Evolutionary conservation across 2,329 filamentous ascomycete species (phyloP), one percentile per base, ranked within the genome.

Genomic region (Hysterium pulicare): DNA sequence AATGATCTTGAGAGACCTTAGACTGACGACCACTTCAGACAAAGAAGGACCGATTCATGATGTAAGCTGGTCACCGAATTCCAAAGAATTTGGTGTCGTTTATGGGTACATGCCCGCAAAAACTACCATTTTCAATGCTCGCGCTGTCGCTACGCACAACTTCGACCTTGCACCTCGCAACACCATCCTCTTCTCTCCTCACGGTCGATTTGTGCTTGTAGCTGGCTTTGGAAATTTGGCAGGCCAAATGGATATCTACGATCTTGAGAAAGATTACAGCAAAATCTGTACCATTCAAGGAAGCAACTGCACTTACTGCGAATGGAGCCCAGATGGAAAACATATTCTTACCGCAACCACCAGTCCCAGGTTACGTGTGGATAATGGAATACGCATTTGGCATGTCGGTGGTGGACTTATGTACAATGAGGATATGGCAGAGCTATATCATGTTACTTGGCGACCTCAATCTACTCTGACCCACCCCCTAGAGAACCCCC

Each of bases 51-150:
- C 93, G 4, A 96, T 97, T 58, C 91, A 97, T 68, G 93, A 98
- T 64, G 91, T 98, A 33, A 82, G 87, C n/a, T 98, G 93, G 93
- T 96, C 90, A 34, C 90, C 93, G 36, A 97, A 93, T 70, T 94
- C 90, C 57, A 94, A 90, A 73, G 91, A 97, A 69, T 98, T 98
- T 61, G 91, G 90, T 62, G 93, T 98, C 23, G 84, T 96, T 13
- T 98, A 98, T 65, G 93, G 93, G 48, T 97, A 88, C 70, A 97
- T 96, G 90, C 93, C 93, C n/a, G 88, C 93, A 42, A 97, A 97
- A 78, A 93, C 91, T 3, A 96, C 91, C 54, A 93, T 98, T 55
- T 98, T 97, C 80, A 96, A 96, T 68, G 81, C 86, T 58, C 84
- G 88, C 50, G 93, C 87, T 49, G 79, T 90, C 45, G 77, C 86